Conservation (phyloP, 2,329 filamentous ascomycete genomes). For the Xylariaceae sp. region DNA sequence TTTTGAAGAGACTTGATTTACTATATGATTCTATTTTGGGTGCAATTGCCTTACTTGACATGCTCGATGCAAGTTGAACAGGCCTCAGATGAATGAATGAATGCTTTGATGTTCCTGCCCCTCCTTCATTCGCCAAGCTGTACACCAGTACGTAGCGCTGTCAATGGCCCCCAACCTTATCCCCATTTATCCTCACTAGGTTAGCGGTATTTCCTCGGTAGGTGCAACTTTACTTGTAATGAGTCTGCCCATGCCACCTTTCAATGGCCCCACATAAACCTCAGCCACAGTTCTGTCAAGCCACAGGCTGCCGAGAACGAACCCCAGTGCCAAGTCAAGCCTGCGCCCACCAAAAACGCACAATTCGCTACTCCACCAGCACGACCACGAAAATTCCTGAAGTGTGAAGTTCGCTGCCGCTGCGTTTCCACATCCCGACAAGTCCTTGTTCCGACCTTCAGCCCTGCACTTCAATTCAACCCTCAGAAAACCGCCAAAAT, state of each 20-base stretch:
- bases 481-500: constrained; percentile 15
- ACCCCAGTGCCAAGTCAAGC: constrained; percentile 6
- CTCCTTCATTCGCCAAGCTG: neutral
- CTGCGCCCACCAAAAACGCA: constrained; percentile 15
- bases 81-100: neutral
- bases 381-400: constrained; percentile 16
- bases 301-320: constrained; percentile 18
- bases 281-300: constrained; percentile 7
- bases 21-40: too few relatives aligned
- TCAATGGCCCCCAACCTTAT: too few relatives aligned
- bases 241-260: neutral
- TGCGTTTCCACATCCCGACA: constrained; percentile 18
- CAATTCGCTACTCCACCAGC: constrained; percentile 18
- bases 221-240: too few relatives aligned
- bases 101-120: neutral
- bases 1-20: too few relatives aligned
- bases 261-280: neutral
- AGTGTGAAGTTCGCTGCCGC: constrained; percentile 14
- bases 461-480: constrained; percentile 11
- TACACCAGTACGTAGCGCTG: too few relatives aligned
- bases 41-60: too few relatives aligned
- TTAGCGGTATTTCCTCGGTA: constrained; percentile 14
- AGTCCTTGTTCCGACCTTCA: constrained; percentile 13
- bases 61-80: too few relatives aligned
- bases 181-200: too few relatives aligned